These are phyloP conservation scores for Eucalyptus caleyi DNA, from an alignment of 345 rosid species.

Conservation along the genomic window DNA sequence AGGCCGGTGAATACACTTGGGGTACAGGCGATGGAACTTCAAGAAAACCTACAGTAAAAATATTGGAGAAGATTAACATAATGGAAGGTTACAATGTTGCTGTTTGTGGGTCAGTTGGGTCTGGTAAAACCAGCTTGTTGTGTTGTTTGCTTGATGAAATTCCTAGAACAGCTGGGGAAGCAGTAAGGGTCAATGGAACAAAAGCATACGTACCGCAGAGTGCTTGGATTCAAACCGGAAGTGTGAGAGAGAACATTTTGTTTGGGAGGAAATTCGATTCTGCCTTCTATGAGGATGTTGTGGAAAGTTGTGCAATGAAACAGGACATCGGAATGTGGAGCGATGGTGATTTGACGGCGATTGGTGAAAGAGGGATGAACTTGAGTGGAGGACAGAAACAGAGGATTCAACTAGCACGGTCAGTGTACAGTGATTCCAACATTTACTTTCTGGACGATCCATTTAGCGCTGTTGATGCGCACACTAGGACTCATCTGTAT, in stretches of 20 bases:
- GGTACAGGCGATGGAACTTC: slow-evolving; percentile 8
- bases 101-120: slow-evolving; percentile 79
- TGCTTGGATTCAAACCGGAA: too few relatives aligned
- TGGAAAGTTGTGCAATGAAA: too few relatives aligned
- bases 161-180: slow-evolving; percentile 50
- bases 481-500: slow-evolving; percentile 57
- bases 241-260: too few relatives aligned
- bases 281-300: too few relatives aligned
- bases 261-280: too few relatives aligned
- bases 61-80: slow-evolving; percentile 24
- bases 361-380: too few relatives aligned
- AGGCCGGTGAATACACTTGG: slow-evolving; percentile 46
- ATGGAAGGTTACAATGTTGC: slow-evolving; percentile 36
- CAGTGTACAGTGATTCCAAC: slow-evolving; percentile 6
- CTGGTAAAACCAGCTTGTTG: slow-evolving; percentile 68
- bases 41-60: slow-evolving; percentile 10
- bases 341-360: too few relatives aligned
- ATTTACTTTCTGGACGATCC: slow-evolving; percentile 16
- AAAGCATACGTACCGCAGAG: not conserved
- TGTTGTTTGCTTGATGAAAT: slow-evolving; percentile 71
- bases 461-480: slow-evolving; percentile 65
- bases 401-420: slow-evolving; percentile 1
- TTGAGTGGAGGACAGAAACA: too few relatives aligned
- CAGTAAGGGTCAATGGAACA: slow-evolving; percentile 38
- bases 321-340: too few relatives aligned